Conservation (phyloP, 2,329 filamentous ascomycete species). For the Diaporthe batatas region DNA sequence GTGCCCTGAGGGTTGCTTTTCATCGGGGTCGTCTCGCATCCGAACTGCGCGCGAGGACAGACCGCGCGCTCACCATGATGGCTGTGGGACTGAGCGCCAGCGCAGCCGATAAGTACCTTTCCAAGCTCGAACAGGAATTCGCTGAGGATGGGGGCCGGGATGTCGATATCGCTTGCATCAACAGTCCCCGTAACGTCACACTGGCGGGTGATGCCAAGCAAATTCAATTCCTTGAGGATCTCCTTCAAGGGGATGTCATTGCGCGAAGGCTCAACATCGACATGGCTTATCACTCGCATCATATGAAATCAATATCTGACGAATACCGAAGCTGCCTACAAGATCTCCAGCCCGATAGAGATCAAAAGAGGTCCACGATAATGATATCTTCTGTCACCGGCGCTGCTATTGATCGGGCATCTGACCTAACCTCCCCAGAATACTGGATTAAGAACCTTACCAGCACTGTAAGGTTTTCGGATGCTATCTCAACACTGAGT, state of each 20-base stretch:
- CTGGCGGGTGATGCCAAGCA: conserved; percentile 59
- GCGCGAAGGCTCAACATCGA: conserved; percentile 50
- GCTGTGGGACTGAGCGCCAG: no score
- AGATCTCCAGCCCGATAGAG: not conserved
- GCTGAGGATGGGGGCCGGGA: conserved; percentile 48
- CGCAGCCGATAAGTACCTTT: no score
- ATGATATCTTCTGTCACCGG: not conserved
- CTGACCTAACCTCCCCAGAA: no score
- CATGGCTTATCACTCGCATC: conserved; percentile 55
- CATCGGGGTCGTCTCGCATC: no score
- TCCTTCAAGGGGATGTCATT: conserved; percentile 47
- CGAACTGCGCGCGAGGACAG: no score
- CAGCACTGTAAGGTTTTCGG: no score
- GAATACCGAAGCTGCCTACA: conserved; percentile 41
- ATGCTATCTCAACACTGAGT: no score
- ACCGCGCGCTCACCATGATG: no score
- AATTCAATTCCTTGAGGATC: conserved; percentile 45
- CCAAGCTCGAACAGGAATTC: conserved; percentile 24
- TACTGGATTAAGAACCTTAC: no score
- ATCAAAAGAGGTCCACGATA: not conserved
- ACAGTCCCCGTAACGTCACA: conserved; percentile 77
- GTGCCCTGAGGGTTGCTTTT: no score
- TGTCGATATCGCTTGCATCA: conserved; percentile 71
- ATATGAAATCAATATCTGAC: conserved; percentile 48
- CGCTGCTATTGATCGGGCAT: no score